Evolutionary conservation across 177 flowering plant species (phyloP), one percentile per base, ranked within the genome.

Genomic region (Vitis hybrid): DNA sequence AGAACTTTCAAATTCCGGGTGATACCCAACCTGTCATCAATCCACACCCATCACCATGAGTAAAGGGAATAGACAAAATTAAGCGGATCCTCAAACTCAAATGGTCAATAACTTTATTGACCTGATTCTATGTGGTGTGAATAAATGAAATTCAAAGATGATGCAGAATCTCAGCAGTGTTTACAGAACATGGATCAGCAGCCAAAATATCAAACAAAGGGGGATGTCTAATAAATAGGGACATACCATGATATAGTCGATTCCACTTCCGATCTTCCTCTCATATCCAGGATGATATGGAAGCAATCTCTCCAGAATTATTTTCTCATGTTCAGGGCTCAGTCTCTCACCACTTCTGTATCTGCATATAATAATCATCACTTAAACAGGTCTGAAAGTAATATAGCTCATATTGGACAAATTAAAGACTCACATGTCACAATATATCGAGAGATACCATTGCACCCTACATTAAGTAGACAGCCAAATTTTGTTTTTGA

Each of bases 1-100:
- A 0, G 99, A 94, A 51, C 66, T 75, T 62, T 83, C 85, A 72
- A 91, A 94, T 64, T 90, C 88, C 24, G 97, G 97, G 78, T 92
- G 99, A 75, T 87, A 85, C 0, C 95, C 97, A 74, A 91, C 70
- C 99, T 94, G 87, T 73, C 71, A 68, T 74, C 60, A 62, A 67
- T 15, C 1, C 15, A 54, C 57, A 54, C 12, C 57, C 57, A 54
- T 54, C 16, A 14, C 16, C 16, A 54, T 54, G 57, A 15, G 12
- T n/a, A 54, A 15, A 27, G 30, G 30, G 48, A 6, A 7, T 40
- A 0, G 7, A 40, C 2, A 40, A 40, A 40, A 40, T 0, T 27
- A 27, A 27, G 30, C 0, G 30, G 30, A 27, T 27, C 30, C 30
- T 27, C 30, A 27, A 27, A 27, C 30, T 27, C 1, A 40, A 40